Base-by-base conservation (phyloP, 2,329 filamentous ascomycete genomes). In the Coleophoma cylindrospora region DNA sequence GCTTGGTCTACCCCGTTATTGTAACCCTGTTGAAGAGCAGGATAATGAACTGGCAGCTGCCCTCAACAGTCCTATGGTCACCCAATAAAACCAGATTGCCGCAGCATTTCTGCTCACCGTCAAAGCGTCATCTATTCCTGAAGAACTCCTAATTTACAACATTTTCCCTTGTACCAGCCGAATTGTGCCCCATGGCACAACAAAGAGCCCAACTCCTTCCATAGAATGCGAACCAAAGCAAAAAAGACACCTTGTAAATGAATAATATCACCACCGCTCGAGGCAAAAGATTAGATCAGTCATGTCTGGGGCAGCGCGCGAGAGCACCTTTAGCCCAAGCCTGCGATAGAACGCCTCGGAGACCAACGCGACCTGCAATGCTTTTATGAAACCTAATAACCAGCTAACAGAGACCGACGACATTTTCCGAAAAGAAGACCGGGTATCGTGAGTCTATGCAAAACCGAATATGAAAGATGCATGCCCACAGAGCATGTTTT, bases 401-500 rank as follows among this genome's bases (percentile, higher is more conserved):
- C 57, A 59, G 57, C 47, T 27, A 44, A 52, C 43, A 54, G 45
- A 54, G 54, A 51, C 54, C 49, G 52, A 47, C 54, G 49, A 54
- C 51, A 51, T 58, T 53, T 52, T 56, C 54, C 52, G 54, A 57
- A 60, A 60, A 58, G 52, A 54, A 59, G 53, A 59, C 57, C 54
- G 61, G 62, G 62, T 64, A 65, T 64, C 63, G 60, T 61, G 48
- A 54, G 55, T 64, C 58, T 64, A 63, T 63, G 59, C 57, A 61
- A 61, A 63, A 64, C 61, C 57, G 57, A 60, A 61, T 49, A 57
- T 56, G 43, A 59, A 57, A 60, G 54, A 46, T 54, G 54, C 54
- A 53, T 56, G 51, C 57, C 48, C 53, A 34, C 51, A 27, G 50
- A 47, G 53, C 48, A 55, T 54, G 50, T 55, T 49, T 54, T 57